Evolutionary conservation across 1,139 yeast species (phyloP), one percentile per base, ranked within the genome.

Genomic region (Scheffersomyces illinoinensis): DNA sequence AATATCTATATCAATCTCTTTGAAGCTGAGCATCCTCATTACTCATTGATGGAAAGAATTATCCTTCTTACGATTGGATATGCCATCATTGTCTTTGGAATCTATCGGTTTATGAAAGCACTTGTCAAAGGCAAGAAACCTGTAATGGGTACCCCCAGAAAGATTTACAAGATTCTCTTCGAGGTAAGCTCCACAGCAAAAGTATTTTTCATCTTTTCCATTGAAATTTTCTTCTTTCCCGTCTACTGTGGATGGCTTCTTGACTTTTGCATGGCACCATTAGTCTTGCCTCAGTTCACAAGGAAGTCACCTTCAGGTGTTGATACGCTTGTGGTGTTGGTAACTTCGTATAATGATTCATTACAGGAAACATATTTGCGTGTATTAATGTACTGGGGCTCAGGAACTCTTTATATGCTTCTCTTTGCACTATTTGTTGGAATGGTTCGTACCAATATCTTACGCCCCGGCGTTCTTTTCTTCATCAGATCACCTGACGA

Each of bases 401-500:
- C 83, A 47, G 99, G 99, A 10, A 92, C 97, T 0, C 67, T 83
- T 21, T 95, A 92, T 75, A 93, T 96, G 98, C 87, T 90, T 63
- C 79, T 86, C 67, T 88, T 95, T 75, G 97, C 98, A 0, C 76
- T 90, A 55, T 95, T 87, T 74, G 93, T 95, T 49, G 91, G 96
- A 5, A 89, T 93, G 92, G 83, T 89, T 47, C 82, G 99, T 62
- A 78, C 83, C 52, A 76, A 79, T 58, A 87, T 93, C 52, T 82
- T 95, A 64, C 85, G 99, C 58, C 89, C 91, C 0, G 99, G 99
- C 6, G 97, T 92, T 2, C 77, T 95, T 53, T 95, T 87, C 73
- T 95, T 96, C 75, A 91, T 96, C 59, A 83, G 97, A 63, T 93
- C 97, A 46, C 97, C 98, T 2, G 97, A 93, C 66, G 98, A 95